These are phyloP conservation scores for Xylaria nigripes DNA, from an alignment of 495 filamentous ascomycete genomes.

Conservation along the genomic window DNA sequence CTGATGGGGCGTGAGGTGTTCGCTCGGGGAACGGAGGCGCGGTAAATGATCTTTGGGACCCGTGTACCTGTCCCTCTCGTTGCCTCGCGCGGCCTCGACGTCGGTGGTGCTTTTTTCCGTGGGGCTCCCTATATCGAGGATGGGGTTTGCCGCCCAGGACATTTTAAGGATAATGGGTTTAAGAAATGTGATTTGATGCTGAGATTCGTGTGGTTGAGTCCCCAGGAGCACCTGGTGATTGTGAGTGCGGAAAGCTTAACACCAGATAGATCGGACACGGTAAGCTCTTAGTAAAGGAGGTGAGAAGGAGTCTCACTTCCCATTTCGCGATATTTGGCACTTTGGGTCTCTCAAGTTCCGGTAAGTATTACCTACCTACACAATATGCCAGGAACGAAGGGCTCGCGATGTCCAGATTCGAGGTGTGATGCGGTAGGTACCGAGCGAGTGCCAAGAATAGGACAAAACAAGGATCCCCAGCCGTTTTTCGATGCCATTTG, in stretches of 20 bases:
- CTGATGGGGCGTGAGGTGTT: conserved; percentile 28
- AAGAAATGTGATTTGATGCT: too few relatives aligned
- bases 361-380: too few relatives aligned
- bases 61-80: not conserved
- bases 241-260: too few relatives aligned
- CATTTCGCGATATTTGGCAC: not conserved
- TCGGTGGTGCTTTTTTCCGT: conserved; percentile 14
- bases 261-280: conserved; percentile 7
- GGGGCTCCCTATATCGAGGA: conserved; percentile 19
- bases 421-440: too few relatives aligned
- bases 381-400: too few relatives aligned
- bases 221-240: too few relatives aligned
- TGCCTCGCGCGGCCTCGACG: conserved; percentile 15
- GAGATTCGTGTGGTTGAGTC: too few relatives aligned
- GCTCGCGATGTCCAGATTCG: too few relatives aligned
- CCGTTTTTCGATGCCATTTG: not conserved
- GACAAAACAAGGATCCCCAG: too few relatives aligned
- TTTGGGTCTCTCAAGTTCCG: not conserved
- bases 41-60: not conserved
- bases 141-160: conserved; percentile 31
- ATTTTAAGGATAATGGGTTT: conserved; percentile 16
- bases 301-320: not conserved
- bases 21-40: conserved; percentile 23
- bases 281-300: conserved; percentile 19
- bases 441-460: too few relatives aligned